Percentiles rank a stretch among this genome's conserved stretches.
phyloP scores from a whole-genome alignment of 2,329 filamentous ascomycete genomes.

The Exophiala bonariae region DNA sequence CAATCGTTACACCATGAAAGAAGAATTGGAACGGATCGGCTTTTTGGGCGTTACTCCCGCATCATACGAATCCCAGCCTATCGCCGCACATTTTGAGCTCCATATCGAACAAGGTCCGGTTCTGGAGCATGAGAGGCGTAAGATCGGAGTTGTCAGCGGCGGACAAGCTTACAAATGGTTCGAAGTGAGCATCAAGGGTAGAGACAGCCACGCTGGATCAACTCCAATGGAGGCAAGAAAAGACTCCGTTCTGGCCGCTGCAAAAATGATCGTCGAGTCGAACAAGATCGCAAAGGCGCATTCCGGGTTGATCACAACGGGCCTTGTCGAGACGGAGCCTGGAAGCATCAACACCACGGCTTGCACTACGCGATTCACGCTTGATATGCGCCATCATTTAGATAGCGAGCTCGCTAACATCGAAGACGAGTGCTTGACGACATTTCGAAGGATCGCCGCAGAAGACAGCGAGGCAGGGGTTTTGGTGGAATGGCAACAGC shows the following conservation, averaged over 20 bases:
- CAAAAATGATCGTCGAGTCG: conserved; percentile 66
- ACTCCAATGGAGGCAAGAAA: conserved; percentile 66
- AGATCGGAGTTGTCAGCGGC: conserved; percentile 69
- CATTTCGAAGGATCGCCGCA: conserved; percentile 8
- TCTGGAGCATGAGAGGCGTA: conserved; percentile 52
- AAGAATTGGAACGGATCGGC: conserved; percentile 68
- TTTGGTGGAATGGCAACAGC: conserved; percentile 1
- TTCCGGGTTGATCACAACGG: conserved; percentile 66
- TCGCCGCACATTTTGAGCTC: conserved; percentile 61
- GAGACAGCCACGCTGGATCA: conserved; percentile 73
- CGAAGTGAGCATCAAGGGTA: conserved; percentile 63
- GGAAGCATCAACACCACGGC: conserved; percentile 64
- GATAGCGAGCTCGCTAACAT: conserved; percentile 17
- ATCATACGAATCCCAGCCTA: conserved; percentile 57
- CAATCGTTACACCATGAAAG: conserved; percentile 54
- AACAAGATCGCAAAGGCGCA: conserved; percentile 63
- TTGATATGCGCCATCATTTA: conserved; percentile 25
- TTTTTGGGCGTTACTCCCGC: conserved; percentile 62
- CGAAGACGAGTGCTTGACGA: conserved; percentile 8
- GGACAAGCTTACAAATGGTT: conserved; percentile 77
- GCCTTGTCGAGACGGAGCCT: conserved; percentile 66
- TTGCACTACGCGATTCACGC: conserved; percentile 16
- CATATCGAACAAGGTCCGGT: conserved; percentile 55
- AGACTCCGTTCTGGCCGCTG: conserved; percentile 68
- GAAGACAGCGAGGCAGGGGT: conserved; percentile 14